Percentiles rank a stretch among this genome's conserved stretches.
Evolutionary conservation across 2,329 filamentous ascomycete genomes (phyloP).

Genomic region (Talaromyces marneffei): DNA sequence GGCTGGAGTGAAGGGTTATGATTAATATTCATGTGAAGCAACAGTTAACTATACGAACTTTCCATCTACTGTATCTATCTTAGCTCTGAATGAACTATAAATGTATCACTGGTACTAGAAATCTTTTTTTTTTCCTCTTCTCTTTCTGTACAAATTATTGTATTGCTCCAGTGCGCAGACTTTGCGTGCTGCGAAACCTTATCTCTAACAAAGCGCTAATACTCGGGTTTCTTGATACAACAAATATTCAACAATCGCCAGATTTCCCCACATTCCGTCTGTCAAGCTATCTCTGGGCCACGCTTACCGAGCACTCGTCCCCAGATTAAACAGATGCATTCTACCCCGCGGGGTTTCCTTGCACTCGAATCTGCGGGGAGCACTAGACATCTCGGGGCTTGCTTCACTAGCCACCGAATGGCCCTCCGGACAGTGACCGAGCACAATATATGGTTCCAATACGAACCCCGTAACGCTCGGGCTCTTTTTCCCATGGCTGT

Average conservation of each 20-base stretch:
- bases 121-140: neutral
- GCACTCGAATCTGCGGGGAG: neutral
- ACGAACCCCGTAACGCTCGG: conserved; percentile 1
- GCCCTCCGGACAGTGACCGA: conserved; percentile 1
- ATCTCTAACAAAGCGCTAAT: neutral
- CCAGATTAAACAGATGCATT: neutral
- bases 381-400: conserved; percentile 7
- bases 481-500: neutral
- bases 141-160: neutral
- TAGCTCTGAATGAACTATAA: conserved; percentile 1
- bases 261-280: neutral
- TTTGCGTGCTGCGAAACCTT: conserved; percentile 3
- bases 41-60: neutral
- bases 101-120: neutral
- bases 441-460: neutral
- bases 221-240: neutral
- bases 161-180: conserved; percentile 1
- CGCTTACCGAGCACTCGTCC: neutral
- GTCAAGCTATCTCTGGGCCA: neutral
- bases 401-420: neutral
- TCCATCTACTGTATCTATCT: neutral
- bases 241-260: neutral
- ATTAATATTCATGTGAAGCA: neutral
- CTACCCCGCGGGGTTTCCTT: neutral
- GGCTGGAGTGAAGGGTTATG: conserved; percentile 26